Percentiles rank a stretch among this genome's conserved stretches.
Conservation (phyloP, 106 monocot genomes). For the Platanthera zijinensis region DNA sequence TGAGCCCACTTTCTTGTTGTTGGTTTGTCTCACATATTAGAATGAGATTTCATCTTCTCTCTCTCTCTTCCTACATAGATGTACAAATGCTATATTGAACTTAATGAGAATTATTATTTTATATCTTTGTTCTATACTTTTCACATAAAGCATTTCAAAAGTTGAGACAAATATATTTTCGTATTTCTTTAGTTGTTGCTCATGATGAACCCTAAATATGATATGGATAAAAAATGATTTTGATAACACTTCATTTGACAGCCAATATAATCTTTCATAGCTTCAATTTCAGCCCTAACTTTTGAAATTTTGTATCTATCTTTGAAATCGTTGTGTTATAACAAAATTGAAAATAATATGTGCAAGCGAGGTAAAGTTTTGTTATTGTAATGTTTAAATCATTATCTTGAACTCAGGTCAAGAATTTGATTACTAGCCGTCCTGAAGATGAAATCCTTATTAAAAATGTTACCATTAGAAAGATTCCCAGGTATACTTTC, state of each 20-base stretch:
- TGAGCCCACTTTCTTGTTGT: no score
- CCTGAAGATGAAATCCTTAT: conserved; percentile 89
- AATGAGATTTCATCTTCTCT: no score
- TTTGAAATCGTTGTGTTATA: neutral
- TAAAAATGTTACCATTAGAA: conserved; percentile 89
- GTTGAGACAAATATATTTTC: no score
- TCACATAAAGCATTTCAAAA: no score
- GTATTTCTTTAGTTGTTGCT: no score
- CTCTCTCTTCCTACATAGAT: no score
- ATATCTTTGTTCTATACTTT: no score
- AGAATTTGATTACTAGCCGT: conserved; percentile 88
- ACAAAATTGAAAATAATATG: neutral
- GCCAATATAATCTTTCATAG: neutral
- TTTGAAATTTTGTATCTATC: neutral
- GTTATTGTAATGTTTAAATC: neutral
- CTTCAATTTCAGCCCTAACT: neutral
- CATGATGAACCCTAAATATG: no score
- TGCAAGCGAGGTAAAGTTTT: neutral
- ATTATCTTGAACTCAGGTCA: conserved; percentile 57
- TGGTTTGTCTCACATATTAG: no score
- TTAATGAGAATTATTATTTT: no score
- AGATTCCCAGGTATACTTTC: conserved; percentile 72
- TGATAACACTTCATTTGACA: neutral
- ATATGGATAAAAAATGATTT: neutral
- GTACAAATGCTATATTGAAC: no score